Percentiles rank a stretch among this genome's conserved stretches.
These are phyloP conservation scores for Gossypium trilobum DNA, from an alignment of 441 rosid species.

Conservation along the genomic window DNA sequence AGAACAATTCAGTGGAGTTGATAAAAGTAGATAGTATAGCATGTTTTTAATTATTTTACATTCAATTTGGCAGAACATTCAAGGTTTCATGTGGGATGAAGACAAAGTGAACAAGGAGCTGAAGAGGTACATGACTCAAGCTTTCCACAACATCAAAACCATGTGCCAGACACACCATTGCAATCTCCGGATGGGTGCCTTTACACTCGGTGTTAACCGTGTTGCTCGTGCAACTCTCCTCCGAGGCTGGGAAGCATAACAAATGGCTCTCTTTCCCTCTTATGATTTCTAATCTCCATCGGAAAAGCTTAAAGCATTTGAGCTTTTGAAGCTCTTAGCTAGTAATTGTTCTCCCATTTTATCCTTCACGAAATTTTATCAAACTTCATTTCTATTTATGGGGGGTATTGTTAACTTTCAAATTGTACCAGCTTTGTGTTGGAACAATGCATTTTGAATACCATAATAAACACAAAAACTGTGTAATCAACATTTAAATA, in stretches of 20 bases:
- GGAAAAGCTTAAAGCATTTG: background rate
- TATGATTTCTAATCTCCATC: background rate
- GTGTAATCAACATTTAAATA: too few species aligned
- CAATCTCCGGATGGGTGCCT: slow-evolving; percentile 94
- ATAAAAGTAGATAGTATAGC: background rate
- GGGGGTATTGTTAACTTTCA: background rate
- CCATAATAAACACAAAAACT: background rate
- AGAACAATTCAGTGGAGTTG: background rate
- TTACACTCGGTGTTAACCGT: slow-evolving; percentile 83
- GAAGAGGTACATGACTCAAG: slow-evolving; percentile 69
- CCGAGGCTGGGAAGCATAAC: slow-evolving; percentile 89
- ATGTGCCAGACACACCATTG: slow-evolving; percentile 80
- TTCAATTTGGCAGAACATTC: slow-evolving; percentile 56
- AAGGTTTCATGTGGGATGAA: slow-evolving; percentile 98
- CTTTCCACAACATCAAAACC: slow-evolving; percentile 64
- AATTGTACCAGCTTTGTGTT: background rate
- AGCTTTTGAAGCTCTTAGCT: background rate
- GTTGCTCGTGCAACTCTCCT: slow-evolving; percentile 78
- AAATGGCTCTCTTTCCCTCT: background rate
- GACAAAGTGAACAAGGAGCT: slow-evolving; percentile 73
- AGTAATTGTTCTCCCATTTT: background rate
- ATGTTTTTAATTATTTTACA: background rate
- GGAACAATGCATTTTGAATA: background rate
- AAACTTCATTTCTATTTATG: background rate
- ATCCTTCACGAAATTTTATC: background rate